Evolutionary conservation across 139 green algal species (phyloP).

Genomic region (Tetraselmis chui): DNA sequence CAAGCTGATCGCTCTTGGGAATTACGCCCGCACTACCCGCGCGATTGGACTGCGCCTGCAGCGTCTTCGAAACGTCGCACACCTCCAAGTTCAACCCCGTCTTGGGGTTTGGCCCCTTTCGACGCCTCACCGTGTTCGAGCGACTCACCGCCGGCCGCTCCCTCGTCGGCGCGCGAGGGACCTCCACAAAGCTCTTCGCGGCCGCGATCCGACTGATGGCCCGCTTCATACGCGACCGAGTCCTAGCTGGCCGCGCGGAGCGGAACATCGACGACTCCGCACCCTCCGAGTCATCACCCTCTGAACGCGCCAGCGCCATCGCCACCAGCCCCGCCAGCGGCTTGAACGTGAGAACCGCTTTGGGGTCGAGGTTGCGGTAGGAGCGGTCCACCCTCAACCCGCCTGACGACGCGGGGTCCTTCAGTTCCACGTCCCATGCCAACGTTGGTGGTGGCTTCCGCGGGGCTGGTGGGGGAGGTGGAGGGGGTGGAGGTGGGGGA

Average conservation of each 20-base stretch:
- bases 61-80: background rate
- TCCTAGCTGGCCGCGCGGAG: background rate
- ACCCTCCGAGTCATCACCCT: background rate
- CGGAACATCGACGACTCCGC: background rate
- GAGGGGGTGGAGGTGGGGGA: background rate
- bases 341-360: background rate
- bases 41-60: background rate
- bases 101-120: no score
- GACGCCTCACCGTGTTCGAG: no score
- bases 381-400: background rate
- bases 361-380: background rate
- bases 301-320: background rate
- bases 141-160: no score
- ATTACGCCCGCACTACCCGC: background rate
- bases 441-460: background rate
- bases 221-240: background rate
- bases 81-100: no score
- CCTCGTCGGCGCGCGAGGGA: no score
- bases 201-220: background rate
- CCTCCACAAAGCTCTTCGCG: background rate
- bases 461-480: background rate
- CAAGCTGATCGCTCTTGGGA: no score
- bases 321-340: background rate
- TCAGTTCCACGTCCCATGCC: background rate
- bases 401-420: background rate